phyloP scores from a whole-genome alignment of 176 grass and related monocot species.

The Luzula sylvatica region DNA sequence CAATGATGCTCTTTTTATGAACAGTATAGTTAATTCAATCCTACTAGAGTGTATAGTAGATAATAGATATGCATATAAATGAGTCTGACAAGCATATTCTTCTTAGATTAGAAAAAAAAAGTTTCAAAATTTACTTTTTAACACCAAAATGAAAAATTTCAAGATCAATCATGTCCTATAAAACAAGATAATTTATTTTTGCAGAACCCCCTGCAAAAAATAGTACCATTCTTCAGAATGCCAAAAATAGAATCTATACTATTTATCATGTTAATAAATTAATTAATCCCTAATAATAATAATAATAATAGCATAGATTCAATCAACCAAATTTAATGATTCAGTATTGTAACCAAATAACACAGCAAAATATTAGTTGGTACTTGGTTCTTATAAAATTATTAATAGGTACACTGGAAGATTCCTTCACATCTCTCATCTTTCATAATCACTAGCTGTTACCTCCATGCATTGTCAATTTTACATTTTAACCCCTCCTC shows the following conservation, averaged over 20 bases:
- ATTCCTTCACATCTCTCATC: constrained; percentile 8
- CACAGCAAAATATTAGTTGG: background rate
- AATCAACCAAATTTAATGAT: background rate
- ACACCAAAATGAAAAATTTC: background rate
- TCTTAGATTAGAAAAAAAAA: background rate
- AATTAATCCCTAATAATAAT: background rate
- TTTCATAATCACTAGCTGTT: constrained; percentile 15
- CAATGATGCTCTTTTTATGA: too few relatives aligned
- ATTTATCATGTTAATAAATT: too few relatives aligned
- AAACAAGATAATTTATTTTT: background rate
- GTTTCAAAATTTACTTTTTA: constrained; percentile 13
- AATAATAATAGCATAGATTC: background rate
- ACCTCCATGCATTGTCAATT: background rate
- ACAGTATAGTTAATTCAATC: too few relatives aligned
- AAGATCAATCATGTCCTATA: background rate
- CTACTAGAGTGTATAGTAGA: too few relatives aligned
- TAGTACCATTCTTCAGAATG: background rate
- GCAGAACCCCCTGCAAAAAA: background rate
- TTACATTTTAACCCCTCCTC: constrained; percentile 24
- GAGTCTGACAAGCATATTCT: constrained; percentile 16
- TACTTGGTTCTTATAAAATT: background rate
- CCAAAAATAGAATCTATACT: background rate
- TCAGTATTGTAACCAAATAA: background rate
- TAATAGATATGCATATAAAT: background rate
- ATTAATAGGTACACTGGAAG: background rate